A percentile compares a stretch with the other conserved stretches of the same genome.
Conservation (phyloP, 306 rosid species). For the Rosa rugosa region DNA sequence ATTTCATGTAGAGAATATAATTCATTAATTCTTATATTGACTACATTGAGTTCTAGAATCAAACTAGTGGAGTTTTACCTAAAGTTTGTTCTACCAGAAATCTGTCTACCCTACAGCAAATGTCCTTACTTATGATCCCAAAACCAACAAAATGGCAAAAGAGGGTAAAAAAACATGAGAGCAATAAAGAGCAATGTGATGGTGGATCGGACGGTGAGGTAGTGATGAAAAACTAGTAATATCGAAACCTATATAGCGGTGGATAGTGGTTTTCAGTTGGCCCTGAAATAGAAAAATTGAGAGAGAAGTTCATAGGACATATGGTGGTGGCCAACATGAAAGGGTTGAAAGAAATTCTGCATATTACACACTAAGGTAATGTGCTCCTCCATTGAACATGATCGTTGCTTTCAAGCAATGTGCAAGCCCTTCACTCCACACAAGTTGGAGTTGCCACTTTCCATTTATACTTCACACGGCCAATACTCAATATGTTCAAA, state of each 20-base stretch:
- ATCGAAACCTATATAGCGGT: not conserved
- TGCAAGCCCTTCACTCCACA: constrained; percentile 5
- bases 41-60: not conserved
- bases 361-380: not conserved
- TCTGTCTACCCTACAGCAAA: not conserved
- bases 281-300: not conserved
- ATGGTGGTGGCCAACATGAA: constrained; percentile 5
- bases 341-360: not conserved
- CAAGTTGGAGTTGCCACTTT: constrained; percentile 9
- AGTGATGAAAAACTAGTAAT: not conserved
- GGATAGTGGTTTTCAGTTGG: not conserved
- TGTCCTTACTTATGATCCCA: not conserved
- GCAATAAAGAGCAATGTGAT: not conserved
- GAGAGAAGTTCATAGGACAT: not conserved
- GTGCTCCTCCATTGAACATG: constrained; percentile 17
- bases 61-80: not conserved
- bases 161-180: not conserved
- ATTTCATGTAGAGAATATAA: not conserved
- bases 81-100: not conserved
- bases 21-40: not conserved
- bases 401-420: not conserved
- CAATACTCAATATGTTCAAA: not conserved
- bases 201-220: not conserved
- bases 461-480: not conserved
- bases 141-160: not conserved